Evolutionary conservation across 1,284 basidiomycete genomes (phyloP).

Genomic region (Flammula alnicola): DNA sequence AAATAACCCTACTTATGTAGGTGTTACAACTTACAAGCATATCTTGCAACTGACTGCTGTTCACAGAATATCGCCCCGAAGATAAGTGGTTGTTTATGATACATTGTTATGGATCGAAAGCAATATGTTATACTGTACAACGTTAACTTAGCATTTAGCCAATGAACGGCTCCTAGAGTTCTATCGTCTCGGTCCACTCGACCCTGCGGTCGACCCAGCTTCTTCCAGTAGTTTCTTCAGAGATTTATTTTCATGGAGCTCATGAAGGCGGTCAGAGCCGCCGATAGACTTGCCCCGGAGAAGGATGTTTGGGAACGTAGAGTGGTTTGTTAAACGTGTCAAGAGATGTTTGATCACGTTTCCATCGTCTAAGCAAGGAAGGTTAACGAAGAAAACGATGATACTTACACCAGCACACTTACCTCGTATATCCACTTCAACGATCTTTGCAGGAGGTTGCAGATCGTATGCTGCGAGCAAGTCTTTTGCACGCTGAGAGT

Average conservation of each 20-base stretch:
- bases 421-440: slow-evolving; percentile 80
- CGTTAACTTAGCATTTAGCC: background rate
- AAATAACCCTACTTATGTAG: no score
- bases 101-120: background rate
- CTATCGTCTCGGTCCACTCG: slow-evolving; percentile 21
- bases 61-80: background rate
- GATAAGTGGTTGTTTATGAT: background rate
- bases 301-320: slow-evolving; percentile 80
- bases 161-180: background rate
- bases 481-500: slow-evolving; percentile 70
- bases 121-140: slow-evolving; percentile 5
- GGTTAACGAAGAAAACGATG: slow-evolving; percentile 6
- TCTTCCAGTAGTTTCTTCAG: slow-evolving; percentile 50
- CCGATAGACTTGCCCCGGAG: slow-evolving; percentile 71
- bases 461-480: slow-evolving; percentile 71
- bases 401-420: slow-evolving; percentile 22
- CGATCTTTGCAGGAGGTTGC: slow-evolving; percentile 66
- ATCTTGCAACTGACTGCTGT: background rate
- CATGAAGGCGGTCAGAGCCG: slow-evolving; percentile 68
- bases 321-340: slow-evolving; percentile 63
- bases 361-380: slow-evolving; percentile 53
- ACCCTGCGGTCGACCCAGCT: slow-evolving; percentile 42
- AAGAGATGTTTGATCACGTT: slow-evolving; percentile 68
- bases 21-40: no score
- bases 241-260: slow-evolving; percentile 50